Evolutionary conservation across 805 yeast species (phyloP).

Genomic region (Yarrowia bubula): DNA sequence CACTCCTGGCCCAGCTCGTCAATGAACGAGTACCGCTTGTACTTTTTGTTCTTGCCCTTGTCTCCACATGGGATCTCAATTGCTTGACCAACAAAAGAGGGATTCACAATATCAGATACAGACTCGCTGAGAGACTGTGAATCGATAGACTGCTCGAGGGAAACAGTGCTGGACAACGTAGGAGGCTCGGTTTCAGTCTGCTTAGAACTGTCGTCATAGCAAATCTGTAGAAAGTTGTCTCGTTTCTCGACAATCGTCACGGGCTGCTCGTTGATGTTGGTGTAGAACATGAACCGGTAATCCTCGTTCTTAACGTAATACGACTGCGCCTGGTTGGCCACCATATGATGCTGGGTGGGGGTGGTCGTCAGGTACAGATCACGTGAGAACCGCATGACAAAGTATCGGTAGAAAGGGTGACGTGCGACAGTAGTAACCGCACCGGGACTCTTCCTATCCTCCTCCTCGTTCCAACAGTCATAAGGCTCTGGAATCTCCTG

Average conservation of each 20-base stretch:
- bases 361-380: conserved; percentile 23
- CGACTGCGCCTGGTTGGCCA: conserved; percentile 17
- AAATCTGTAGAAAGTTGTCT: conserved; percentile 14
- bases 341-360: conserved; percentile 24
- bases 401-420: conserved; percentile 18
- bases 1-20: conserved; percentile 25
- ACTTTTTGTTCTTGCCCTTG: conserved; percentile 16
- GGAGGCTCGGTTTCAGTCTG: neutral
- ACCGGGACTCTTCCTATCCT: neutral
- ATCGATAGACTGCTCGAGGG: conserved; percentile 11
- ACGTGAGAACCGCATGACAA: conserved; percentile 20
- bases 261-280: conserved; percentile 24
- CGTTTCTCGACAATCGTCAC: conserved; percentile 13
- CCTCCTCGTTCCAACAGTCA: conserved; percentile 20
- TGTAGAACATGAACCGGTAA: conserved; percentile 16
- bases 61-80: conserved; percentile 22
- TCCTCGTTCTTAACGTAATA: conserved; percentile 19
- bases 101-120: conserved; percentile 18
- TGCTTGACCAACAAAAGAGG: conserved; percentile 18
- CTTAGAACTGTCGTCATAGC: conserved; percentile 11
- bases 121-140: conserved; percentile 21
- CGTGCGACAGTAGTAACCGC: neutral
- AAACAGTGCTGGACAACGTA: neutral
- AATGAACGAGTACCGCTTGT: conserved; percentile 16
- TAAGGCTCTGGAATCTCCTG: conserved; percentile 22